Evolutionary conservation across 176 grass and related monocot genomes (phyloP).

Genomic region (Dendrocalamus sinicus): DNA sequence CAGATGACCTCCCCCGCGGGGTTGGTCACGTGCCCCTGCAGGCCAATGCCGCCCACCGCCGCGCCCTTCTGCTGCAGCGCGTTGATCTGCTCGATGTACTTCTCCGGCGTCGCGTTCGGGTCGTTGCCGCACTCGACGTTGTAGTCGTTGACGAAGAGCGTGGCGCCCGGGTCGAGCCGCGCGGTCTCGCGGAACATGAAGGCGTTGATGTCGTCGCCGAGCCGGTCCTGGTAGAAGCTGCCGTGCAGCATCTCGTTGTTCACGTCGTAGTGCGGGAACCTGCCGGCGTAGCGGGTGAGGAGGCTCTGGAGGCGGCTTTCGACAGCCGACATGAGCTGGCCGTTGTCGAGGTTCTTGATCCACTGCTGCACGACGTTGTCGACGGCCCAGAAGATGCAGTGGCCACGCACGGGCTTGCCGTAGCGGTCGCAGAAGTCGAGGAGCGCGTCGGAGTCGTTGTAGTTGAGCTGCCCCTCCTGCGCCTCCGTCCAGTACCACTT

Average conservation of each 20-base stretch:
- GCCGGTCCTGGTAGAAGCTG: constrained; percentile 55
- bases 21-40: constrained; percentile 69
- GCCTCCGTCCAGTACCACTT: constrained; percentile 83
- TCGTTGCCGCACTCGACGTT: constrained; percentile 64
- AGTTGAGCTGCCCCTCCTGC: constrained; percentile 64
- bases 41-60: constrained; percentile 53
- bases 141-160: constrained; percentile 86
- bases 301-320: constrained; percentile 62
- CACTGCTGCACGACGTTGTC: constrained; percentile 61
- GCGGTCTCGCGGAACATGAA: constrained; percentile 66
- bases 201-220: constrained; percentile 59
- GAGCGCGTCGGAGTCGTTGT: constrained; percentile 66
- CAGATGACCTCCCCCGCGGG: constrained; percentile 65
- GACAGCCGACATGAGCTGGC: constrained; percentile 47
- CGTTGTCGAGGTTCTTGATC: constrained; percentile 45
- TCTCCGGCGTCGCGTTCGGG: constrained; percentile 63
- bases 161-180: constrained; percentile 53
- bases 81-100: constrained; percentile 66
- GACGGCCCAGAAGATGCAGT: constrained; percentile 87
- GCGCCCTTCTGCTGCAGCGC: constrained; percentile 69
- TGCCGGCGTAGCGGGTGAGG: constrained; percentile 65
- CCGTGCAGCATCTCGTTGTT: constrained; percentile 95
- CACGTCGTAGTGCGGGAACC: constrained; percentile 85
- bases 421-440: constrained; percentile 65
- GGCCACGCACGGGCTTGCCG: constrained; percentile 53